Evolutionary conservation across 345 rosid species (phyloP).

Genomic region (Microthlaspi erraticum): DNA sequence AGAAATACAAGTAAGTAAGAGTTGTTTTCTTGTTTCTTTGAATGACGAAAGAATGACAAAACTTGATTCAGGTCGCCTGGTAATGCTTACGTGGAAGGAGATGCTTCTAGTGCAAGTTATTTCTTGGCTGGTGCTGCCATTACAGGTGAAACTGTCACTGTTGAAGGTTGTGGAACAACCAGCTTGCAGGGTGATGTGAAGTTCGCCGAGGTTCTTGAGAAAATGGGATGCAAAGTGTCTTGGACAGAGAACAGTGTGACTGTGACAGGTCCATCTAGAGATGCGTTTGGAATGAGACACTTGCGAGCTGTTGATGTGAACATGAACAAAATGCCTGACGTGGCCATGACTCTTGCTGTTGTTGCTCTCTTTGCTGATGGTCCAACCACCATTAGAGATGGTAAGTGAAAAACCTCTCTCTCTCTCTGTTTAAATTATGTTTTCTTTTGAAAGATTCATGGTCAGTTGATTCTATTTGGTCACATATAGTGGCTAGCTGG

Average conservation of each 20-base stretch:
- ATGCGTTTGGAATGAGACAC: slow-evolving; percentile 72
- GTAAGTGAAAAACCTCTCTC: slow-evolving; percentile 43
- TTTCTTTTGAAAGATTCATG: background rate
- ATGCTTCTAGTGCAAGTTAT: slow-evolving; percentile 99
- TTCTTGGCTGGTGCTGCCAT: slow-evolving; percentile 97
- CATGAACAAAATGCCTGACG: slow-evolving; percentile 99
- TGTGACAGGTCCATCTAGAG: slow-evolving; percentile 83
- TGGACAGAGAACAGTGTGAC: slow-evolving; percentile 96
- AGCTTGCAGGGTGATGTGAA: slow-evolving; percentile 98
- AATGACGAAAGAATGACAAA: background rate
- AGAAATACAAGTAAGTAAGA: slow-evolving; percentile 89
- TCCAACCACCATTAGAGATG: slow-evolving; percentile 95
- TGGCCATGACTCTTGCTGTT: slow-evolving; percentile 97
- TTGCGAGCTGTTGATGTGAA: slow-evolving; percentile 79
- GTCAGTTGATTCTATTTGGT: slow-evolving; percentile 7
- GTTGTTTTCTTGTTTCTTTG: slow-evolving; percentile 27
- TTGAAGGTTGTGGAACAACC: slow-evolving; percentile 95
- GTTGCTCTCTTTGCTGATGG: slow-evolving; percentile 95
- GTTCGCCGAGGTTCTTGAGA: slow-evolving; percentile 93
- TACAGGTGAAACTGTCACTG: slow-evolving; percentile 92
- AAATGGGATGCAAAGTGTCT: slow-evolving; percentile 93
- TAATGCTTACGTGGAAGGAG: slow-evolving; percentile 91
- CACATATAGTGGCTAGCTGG: slow-evolving; percentile 90
- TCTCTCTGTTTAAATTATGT: background rate
- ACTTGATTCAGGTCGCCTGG: slow-evolving; percentile 77